A percentile compares a stretch with the other conserved stretches of the same genome.
Conservation (phyloP, 805 yeast genomes). For the Nakazawaea pomicola region DNA sequence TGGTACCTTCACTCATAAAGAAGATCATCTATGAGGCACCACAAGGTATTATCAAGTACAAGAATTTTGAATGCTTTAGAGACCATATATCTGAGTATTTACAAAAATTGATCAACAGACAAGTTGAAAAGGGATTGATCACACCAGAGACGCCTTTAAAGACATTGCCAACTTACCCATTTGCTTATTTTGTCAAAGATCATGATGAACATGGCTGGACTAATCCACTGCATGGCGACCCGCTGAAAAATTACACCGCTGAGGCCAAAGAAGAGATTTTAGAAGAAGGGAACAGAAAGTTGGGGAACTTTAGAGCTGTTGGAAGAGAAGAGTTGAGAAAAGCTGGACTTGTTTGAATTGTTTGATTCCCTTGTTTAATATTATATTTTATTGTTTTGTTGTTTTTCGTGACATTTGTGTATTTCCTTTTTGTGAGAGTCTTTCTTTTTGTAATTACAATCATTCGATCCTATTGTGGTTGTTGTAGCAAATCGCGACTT, state of each 20-base stretch:
- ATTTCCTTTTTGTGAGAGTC: too few species aligned
- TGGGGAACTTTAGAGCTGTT: too few species aligned
- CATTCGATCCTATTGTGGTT: too few species aligned
- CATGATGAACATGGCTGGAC: constrained; percentile 37
- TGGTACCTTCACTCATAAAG: constrained; percentile 60
- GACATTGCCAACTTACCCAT: constrained; percentile 58
- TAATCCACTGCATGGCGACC: constrained; percentile 22
- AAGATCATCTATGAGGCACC: constrained; percentile 66
- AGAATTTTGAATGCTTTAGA: constrained; percentile 52
- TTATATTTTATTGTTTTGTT: too few species aligned
- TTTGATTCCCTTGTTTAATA: too few species aligned
- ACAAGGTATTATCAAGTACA: constrained; percentile 58
- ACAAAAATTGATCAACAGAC: constrained; percentile 52
- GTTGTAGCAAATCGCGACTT: too few species aligned
- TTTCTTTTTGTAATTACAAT: too few species aligned
- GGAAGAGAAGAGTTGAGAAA: constrained; percentile 3
- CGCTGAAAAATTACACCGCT: constrained; percentile 9
- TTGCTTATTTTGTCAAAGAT: constrained; percentile 46
- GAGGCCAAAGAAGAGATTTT: constrained; percentile 11
- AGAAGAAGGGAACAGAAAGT: constrained; percentile 7
- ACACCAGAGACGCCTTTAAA: constrained; percentile 49
- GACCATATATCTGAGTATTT: constrained; percentile 57
- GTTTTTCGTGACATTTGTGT: neutral
- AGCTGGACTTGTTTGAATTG: constrained; percentile 4
- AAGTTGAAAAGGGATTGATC: constrained; percentile 51